phyloP scores from a whole-genome alignment of 78 protist species.

The Guillardia theta region DNA sequence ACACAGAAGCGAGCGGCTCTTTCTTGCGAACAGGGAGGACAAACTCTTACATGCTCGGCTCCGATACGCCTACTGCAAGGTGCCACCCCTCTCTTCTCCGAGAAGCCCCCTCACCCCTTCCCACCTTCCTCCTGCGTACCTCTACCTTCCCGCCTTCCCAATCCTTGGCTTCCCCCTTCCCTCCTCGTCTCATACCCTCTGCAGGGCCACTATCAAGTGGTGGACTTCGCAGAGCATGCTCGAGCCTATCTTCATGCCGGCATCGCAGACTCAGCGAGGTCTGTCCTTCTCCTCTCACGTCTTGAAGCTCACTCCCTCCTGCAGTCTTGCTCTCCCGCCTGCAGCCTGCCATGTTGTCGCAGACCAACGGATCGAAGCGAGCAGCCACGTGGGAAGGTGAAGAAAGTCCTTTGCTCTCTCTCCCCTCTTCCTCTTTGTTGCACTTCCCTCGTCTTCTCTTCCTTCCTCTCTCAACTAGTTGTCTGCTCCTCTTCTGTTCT shows the following conservation, averaged over 20 bases:
- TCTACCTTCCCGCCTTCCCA: neutral
- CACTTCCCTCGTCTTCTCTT: too few species aligned
- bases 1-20: too few species aligned
- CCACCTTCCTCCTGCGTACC: too few species aligned
- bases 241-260: neutral
- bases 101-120: neutral
- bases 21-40: too few species aligned
- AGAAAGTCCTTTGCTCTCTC: too few species aligned
- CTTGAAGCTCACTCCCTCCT: too few species aligned
- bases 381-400: neutral
- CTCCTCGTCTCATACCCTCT: neutral
- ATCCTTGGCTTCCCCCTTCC: neutral
- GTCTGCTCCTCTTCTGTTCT: too few species aligned
- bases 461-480: too few species aligned
- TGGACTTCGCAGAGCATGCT: conserved; percentile 4
- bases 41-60: too few species aligned
- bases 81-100: neutral
- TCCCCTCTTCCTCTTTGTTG: too few species aligned
- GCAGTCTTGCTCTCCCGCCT: neutral
- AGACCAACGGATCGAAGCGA: neutral
- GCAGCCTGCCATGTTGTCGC: too few species aligned
- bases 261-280: neutral
- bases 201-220: neutral
- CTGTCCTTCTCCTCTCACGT: too few species aligned
- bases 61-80: neutral